Evolutionary conservation across 257 asterid species (phyloP).

Genomic region (Scutellaria galericulata): DNA sequence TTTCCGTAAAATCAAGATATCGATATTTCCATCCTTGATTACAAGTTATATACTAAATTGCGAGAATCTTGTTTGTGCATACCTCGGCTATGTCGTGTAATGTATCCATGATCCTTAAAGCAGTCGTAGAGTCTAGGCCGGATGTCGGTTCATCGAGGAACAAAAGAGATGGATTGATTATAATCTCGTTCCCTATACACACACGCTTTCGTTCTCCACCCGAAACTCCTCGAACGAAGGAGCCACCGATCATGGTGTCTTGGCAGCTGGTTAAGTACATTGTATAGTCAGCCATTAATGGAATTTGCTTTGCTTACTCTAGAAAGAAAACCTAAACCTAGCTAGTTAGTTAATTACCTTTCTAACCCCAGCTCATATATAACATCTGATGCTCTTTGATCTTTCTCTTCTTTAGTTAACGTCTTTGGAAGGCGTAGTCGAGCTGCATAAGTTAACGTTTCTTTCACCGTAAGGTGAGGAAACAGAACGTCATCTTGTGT

Average conservation of each 20-base stretch:
- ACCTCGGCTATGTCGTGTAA: conserved; percentile 91
- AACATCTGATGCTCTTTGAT: conserved; percentile 75
- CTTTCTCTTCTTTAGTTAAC: conserved; percentile 73
- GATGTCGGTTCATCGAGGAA: conserved; percentile 98
- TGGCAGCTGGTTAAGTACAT: conserved; percentile 68
- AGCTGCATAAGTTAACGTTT: conserved; percentile 82
- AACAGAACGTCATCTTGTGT: conserved; percentile 96
- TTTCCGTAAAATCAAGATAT: too few species aligned
- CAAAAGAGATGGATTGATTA: conserved; percentile 84
- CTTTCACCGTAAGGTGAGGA: conserved; percentile 95
- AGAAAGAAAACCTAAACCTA: neutral
- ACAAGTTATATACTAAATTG: neutral
- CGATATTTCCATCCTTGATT: too few species aligned
- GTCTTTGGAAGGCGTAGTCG: conserved; percentile 74
- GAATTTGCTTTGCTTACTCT: neutral
- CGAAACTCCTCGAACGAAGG: conserved; percentile 94
- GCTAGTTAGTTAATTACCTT: conserved; percentile 53
- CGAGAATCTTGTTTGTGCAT: neutral
- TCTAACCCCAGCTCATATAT: conserved; percentile 86
- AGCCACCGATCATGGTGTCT: conserved; percentile 96
- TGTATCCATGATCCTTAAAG: conserved; percentile 82
- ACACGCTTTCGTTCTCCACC: conserved; percentile 99
- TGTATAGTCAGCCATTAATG: neutral
- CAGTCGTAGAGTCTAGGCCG: conserved; percentile 96
- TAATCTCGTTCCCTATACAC: conserved; percentile 87